Evolutionary conservation across 106 monocot species (phyloP), one percentile per base, ranked within the genome.

Genomic region (Hemerocallis citrina): DNA sequence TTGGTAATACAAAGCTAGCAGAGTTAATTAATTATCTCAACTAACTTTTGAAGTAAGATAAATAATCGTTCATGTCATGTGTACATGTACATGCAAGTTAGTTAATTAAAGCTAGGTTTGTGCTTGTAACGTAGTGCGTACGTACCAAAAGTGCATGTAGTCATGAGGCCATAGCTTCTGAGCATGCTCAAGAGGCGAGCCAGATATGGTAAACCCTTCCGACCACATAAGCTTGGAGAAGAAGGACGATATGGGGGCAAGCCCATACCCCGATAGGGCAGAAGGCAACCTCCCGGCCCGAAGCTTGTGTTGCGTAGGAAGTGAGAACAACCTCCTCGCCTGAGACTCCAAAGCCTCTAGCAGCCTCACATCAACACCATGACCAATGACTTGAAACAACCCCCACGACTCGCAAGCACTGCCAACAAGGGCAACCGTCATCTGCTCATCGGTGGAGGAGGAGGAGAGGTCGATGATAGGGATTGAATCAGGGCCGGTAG

Each of bases 211-310:
- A 79, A 87, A 96, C 16, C 95, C 95, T 64, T 96, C 95, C 4
- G 78, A 96, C 95, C 95, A 96, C 81, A 96, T 80, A 47, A 66
- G 57, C 78, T 96, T 96, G 43, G 81, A 65, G 76, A 90, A 90
- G 81, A 90, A 87, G 20, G 86, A 68, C 11, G 95, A 86, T 71
- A 96, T 84, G 17, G 76, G 75, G 34, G 78, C 76, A 8, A 74
- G 74, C n/a, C 95, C 95, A 61, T 81, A 96, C 23, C 95, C 95
- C 2, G 90, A 74, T 22, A 84, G 17, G 14, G 70, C 59, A 14
- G 62, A 71, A 14, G 72, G 59, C 0, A 62, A 19, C 3, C 81
- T 83, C 12, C 75, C 70, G 2, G 84, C 86, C 54, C 34, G 69
- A 39, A 96, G 80, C 81, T 96, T 96, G 24, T 68, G 74, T 19